phyloP scores from a whole-genome alignment of 2,329 filamentous ascomycete species.

The Aspergillus pseudotamarii region DNA sequence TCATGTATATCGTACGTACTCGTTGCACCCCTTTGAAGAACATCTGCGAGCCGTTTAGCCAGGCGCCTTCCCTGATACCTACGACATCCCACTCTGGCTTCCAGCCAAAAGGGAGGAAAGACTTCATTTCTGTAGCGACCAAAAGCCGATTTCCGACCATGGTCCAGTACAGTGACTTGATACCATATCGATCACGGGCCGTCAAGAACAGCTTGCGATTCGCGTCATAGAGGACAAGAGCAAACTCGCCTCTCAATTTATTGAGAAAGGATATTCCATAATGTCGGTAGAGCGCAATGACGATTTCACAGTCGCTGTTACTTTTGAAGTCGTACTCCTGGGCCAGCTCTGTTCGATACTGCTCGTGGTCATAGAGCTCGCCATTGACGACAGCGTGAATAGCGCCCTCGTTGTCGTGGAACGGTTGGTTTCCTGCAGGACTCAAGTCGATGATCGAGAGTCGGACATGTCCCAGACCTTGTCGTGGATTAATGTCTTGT shows the following conservation, averaged over 20 bases:
- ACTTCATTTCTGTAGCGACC: constrained; percentile 58
- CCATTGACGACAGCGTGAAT: constrained; percentile 63
- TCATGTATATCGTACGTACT: constrained; percentile 23
- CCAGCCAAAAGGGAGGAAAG: constrained; percentile 56
- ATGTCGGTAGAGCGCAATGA: constrained; percentile 55
- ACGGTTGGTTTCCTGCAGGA: constrained; percentile 51
- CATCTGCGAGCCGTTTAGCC: constrained; percentile 50
- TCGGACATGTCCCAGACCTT: constrained; percentile 54
- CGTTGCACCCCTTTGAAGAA: constrained; percentile 55
- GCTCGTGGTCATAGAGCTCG: constrained; percentile 60
- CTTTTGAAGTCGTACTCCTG: constrained; percentile 51
- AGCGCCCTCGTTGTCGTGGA: constrained; percentile 40
- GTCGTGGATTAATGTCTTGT: neutral
- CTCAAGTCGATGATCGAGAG: constrained; percentile 58
- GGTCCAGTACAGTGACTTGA: constrained; percentile 61
- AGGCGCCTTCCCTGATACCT: constrained; percentile 48
- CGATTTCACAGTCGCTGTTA: constrained; percentile 55
- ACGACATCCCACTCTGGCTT: constrained; percentile 57
- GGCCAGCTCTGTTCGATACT: constrained; percentile 42
- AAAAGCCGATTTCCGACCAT: constrained; percentile 45
- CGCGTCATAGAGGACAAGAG: constrained; percentile 56
- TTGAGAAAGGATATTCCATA: constrained; percentile 51
- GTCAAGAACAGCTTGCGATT: constrained; percentile 48
- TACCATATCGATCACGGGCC: constrained; percentile 58
- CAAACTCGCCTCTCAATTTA: constrained; percentile 58